Evolutionary conservation across 805 yeast genomes (phyloP), one percentile per base, ranked within the genome.

Genomic region (Lipomyces japonicus): DNA sequence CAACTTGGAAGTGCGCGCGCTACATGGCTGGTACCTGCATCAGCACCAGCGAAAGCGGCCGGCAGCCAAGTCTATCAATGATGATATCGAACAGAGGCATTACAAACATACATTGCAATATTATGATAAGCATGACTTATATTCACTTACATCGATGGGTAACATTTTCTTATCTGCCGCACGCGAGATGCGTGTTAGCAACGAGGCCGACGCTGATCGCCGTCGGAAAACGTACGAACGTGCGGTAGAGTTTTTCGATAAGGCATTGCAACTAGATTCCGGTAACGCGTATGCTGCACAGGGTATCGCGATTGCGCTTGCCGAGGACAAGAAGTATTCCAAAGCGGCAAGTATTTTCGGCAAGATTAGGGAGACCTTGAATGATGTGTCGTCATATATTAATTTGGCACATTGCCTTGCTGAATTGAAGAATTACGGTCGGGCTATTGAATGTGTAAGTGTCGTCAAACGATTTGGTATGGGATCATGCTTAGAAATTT

Each of bases 251-350:
- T 73, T 93, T 51, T 91, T 81, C 66, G 86, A 88, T 62, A 93
- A 93, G 69, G 96, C 88, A 1, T 71, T 93, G 46, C 82, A 85
- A 44, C 69, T 89, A 25, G 97, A 93, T 69, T 80, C 90, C 2
- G 74, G 77, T 59, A 87, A 91, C 65, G 91, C 90, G 1, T 93
- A 83, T 71, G 99, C 98, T 3, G 97, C 98, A 1, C 98, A 93
- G 68, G 99, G 99, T 48, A 75, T 93, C 55, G 97, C 97, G 1
- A 88, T 93, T 48, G 80, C 89, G 3, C 85, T 88, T 66, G 95
- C 95, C 9, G 97, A 91, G 62, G 49, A 49, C 30, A 82, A 86
- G 59, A 65, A 64, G 22, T 70, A 79, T 30, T 81, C 79, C 23
- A 75, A 82, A 53, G 96, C 97, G 0, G 74, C 90, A 62, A 95